Evolutionary conservation across 257 asterid species (phyloP), one percentile per base, ranked within the genome.

Genomic region (Paraleonurus japonicus): DNA sequence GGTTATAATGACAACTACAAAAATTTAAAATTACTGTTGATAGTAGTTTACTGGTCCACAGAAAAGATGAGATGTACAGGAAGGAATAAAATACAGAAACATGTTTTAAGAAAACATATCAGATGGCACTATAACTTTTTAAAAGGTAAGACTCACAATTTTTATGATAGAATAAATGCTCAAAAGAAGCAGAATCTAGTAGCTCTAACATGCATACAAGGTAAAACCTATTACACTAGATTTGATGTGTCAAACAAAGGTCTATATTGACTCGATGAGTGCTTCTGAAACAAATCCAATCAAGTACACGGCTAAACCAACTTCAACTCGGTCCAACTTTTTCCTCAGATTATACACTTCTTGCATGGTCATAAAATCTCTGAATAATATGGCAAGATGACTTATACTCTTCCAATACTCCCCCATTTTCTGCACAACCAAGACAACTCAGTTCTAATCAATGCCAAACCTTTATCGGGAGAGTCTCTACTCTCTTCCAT

Each of bases 1-100:
- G n/a, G 69, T 35, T 37, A 67, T 55, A 65, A 47, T 61, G 43
- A 61, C 57, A 69, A 5, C 8, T 28, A 48, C 54, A 10, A 55
- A 65, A 5, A 1, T 4, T 7, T 10, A 17, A 48, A 30, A 30
- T n/a, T 20, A 51, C 5, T 67, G 26, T 13, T 54, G 41, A 58
- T 26, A 30, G 17, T 12, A 17, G 8, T 45, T 39, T 43, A 69
- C 69, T 50, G 24, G 15, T 61, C 47, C 19, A 5, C 78, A 33
- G 51, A 61, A 63, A 58, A 65, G 33, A 35, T 33, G 62, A 66
- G 22, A 65, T 33, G 69, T 47, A 55, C 15, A 60, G 28, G 60
- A 35, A 61, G 24, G 23, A 45, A 47, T 54, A 13, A 17, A 50
- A 50, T 30, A 9, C 41, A 60, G 53, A 66, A 7, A 60, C n/a